These are phyloP conservation scores for Penicillium sp. DNA, from an alignment of 2,329 filamentous ascomycete species.

Conservation along the genomic window DNA sequence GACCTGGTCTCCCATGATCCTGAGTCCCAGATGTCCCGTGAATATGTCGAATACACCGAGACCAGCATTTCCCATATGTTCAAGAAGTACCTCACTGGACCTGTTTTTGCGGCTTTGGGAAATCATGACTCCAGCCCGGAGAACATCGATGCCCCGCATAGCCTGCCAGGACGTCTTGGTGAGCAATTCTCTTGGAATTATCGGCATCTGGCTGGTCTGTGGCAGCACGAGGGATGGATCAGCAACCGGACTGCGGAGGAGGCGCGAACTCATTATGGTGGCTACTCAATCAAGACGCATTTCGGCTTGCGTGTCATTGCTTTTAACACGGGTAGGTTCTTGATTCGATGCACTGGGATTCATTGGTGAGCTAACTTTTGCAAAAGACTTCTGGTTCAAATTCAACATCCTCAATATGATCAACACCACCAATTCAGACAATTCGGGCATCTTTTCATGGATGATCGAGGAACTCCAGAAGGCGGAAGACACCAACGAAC, in stretches of 20 bases:
- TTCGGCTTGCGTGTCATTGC: conserved; percentile 60
- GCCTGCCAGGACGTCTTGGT: conserved; percentile 59
- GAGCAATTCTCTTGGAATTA: conserved; percentile 66
- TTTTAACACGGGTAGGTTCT: conserved; percentile 59
- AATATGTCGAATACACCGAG: conserved; percentile 62
- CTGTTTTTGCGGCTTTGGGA: conserved; percentile 62
- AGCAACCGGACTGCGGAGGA: conserved; percentile 51
- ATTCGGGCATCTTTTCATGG: conserved; percentile 56
- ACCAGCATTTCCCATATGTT: conserved; percentile 61
- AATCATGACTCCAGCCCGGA: conserved; percentile 64
- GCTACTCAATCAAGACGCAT: conserved; percentile 61
- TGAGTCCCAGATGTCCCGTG: conserved; percentile 57
- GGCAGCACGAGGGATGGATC: conserved; percentile 64
- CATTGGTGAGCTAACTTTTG: neutral
- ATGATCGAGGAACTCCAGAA: conserved; percentile 59
- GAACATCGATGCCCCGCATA: conserved; percentile 60
- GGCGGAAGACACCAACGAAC: conserved; percentile 59
- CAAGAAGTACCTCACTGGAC: conserved; percentile 61
- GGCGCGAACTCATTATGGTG: conserved; percentile 61
- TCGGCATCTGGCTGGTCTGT: conserved; percentile 60
- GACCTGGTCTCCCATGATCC: conserved; percentile 63
- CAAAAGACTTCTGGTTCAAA: conserved; percentile 37
- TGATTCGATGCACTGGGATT: conserved; percentile 7
- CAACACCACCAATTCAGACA: conserved; percentile 59
- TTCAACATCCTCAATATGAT: conserved; percentile 58